Base-by-base conservation (phyloP, 148 eudicot genomes). In the Rhododendron ferrugineum region DNA sequence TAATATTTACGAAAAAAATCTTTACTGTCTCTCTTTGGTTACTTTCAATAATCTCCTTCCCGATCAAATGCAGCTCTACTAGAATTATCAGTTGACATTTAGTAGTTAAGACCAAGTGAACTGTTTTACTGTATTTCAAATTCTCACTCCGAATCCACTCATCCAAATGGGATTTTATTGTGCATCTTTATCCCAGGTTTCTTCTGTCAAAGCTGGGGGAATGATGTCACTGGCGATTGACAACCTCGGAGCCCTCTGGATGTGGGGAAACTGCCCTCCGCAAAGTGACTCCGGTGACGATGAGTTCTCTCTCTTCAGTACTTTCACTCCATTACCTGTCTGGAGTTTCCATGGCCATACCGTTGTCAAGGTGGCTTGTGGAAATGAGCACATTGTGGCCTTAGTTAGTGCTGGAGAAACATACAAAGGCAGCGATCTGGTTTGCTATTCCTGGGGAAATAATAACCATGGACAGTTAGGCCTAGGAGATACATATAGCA, bases 361-460 rank as follows among this genome's bases (percentile, higher is more conserved):
- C 7, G 98, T 96, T 83, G 98, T 96, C 80, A 94, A 96, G 76
- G 98, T 96, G 79, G 96, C 98, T 82, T 96, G 98, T 87, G 98
- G 98, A 88, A 94, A 92, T 42, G 98, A 94, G 89, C 98, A 96
- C 82, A 85, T 96, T 79, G 90, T 94, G 54, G 98, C 98, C 80
- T 89, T 96, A 83, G 98, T 93, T 46, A 93, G 88, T 83, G 90
- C 91, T 3, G 94, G 95, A 81, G 93, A 91, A 88, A 90, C 90
- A 85, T 85, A 87, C 81, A 84, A 47, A 15, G 94, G 94, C 32
- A 89, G 89, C 79, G 93, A 94, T 86, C 93, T 93, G 23, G 76
- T 92, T 81, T 96, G 98, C 90, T 96, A 93, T 85, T 88, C 93
- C 42, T 96, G 98, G 98, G 98, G 98, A 54, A 90, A 84, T 86